Base-by-base conservation (phyloP, 441 rosid species). In the Gossypium gossypioides region DNA sequence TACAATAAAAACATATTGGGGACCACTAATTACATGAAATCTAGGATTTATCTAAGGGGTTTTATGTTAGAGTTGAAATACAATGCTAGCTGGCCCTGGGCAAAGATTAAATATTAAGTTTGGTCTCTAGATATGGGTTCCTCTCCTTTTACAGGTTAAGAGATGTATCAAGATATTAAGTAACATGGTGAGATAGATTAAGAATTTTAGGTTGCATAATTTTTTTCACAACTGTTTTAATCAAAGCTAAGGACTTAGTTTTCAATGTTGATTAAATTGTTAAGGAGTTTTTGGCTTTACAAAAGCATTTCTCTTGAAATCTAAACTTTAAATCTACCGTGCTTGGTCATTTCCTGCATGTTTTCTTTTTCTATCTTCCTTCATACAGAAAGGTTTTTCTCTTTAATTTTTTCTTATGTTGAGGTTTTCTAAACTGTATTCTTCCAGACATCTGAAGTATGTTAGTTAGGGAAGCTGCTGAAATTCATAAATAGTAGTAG, bases 311-410 rank as follows among this genome's bases (percentile, higher is more conserved):
- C 37, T 64, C 37, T 44, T 64, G 69, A 64, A 65, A 12, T 44
- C 21, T 44, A 52, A 66, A 46, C 18, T 13, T 22, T 24, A 22
- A 65, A 50, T 46, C 22, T 66, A 44, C 6, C 15, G 7, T 46
- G 70, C 40, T 44, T 24, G 70, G 22, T 66, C 34, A 22, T 65
- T 65, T 24, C 37, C 9, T 44, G 70, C 70, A 18, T 52, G 57
- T 46, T 65, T 65, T 46, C 12, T 44, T 65, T 62, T 64, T 44
- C 13, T 65, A 22, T 44, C 69, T 44, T 57, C 34, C 34, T 22
- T 44, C 21, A 22, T 65, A 4, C 32, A 29, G 13, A 19, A 64
- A 22, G 2, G 15, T 40, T 44, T 10, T 44, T 44, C 52, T 64
- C 32, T 44, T 44, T 6, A 44, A 22, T 44, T 44, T 46, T 44